Percentiles rank a stretch among this genome's conserved stretches.
Evolutionary conservation across 805 yeast species (phyloP).

Genomic region (Lachancea dasiensis): DNA sequence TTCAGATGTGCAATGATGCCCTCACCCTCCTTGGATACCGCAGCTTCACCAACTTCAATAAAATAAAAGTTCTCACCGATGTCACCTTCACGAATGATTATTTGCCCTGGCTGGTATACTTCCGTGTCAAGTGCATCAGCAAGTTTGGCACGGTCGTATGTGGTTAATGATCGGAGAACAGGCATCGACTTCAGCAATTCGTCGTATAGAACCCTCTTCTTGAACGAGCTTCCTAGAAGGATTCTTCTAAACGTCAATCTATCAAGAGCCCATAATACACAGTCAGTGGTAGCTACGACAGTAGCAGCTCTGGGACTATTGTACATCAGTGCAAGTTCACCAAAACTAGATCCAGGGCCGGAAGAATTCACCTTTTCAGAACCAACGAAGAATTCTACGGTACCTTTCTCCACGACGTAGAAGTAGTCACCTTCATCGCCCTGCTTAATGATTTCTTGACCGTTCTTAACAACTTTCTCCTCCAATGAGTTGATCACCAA

Average conservation of each 20-base stretch:
- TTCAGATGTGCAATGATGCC: conserved; percentile 56
- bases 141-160: conserved; percentile 80
- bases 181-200: conserved; percentile 82
- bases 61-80: conserved; percentile 69
- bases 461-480: conserved; percentile 56
- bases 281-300: conserved; percentile 64
- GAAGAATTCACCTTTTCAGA: conserved; percentile 58
- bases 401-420: conserved; percentile 79
- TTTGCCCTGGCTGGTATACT: conserved; percentile 60
- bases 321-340: conserved; percentile 96
- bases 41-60: conserved; percentile 77
- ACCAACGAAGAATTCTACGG: conserved; percentile 74
- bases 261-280: conserved; percentile 87
- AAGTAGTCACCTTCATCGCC: conserved; percentile 95
- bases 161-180: conserved; percentile 62
- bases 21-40: conserved; percentile 53
- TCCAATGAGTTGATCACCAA: conserved; percentile 81
- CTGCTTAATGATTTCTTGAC: conserved; percentile 68
- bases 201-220: conserved; percentile 86
- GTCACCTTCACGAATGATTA: conserved; percentile 82
- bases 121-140: conserved; percentile 92
- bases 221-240: conserved; percentile 81
- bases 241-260: conserved; percentile 89
- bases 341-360: conserved; percentile 88
- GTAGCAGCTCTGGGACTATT: conserved; percentile 98